A percentile compares a stretch with the other conserved stretches of the same genome.
phyloP scores from a whole-genome alignment of 2,329 filamentous ascomycete species.

The Sporothrix luriei region DNA sequence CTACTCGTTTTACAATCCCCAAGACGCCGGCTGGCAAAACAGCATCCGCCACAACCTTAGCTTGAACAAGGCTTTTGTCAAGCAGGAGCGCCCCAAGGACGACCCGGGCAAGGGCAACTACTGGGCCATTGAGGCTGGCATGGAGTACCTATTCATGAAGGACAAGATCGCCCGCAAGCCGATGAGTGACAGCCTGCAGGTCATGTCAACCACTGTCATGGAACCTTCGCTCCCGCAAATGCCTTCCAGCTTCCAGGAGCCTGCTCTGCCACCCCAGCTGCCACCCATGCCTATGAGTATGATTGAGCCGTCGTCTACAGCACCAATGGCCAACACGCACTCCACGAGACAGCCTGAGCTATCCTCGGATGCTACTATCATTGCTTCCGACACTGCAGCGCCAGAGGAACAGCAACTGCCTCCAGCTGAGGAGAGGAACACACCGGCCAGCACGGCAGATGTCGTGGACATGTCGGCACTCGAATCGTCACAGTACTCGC shows the following conservation, averaged over 20 bases:
- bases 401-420: conserved; percentile 26
- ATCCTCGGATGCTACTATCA: conserved; percentile 77
- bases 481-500: conserved; percentile 67
- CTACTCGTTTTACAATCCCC: conserved; percentile 81
- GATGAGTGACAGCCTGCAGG: conserved; percentile 59
- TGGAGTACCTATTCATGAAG: conserved; percentile 86
- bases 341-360: conserved; percentile 53
- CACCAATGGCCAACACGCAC: conserved; percentile 30
- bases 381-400: conserved; percentile 61
- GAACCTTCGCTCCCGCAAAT: conserved; percentile 53
- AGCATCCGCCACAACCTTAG: conserved; percentile 98
- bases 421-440: conserved; percentile 25
- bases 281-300: conserved; percentile 41
- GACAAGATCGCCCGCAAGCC: conserved; percentile 72
- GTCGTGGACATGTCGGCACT: conserved; percentile 39
- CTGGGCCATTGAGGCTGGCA: conserved; percentile 89
- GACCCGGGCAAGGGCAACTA: conserved; percentile 98
- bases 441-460: neutral
- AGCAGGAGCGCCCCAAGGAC: conserved; percentile 93
- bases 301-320: conserved; percentile 28
- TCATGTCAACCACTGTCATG: conserved; percentile 58
- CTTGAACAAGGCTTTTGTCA: conserved; percentile 93
- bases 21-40: conserved; percentile 95
- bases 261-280: conserved; percentile 54
- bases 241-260: conserved; percentile 46